Evolutionary conservation across 2,329 filamentous ascomycete genomes (phyloP), one percentile per base, ranked within the genome.

Genomic region (Fusarium stilboides): DNA sequence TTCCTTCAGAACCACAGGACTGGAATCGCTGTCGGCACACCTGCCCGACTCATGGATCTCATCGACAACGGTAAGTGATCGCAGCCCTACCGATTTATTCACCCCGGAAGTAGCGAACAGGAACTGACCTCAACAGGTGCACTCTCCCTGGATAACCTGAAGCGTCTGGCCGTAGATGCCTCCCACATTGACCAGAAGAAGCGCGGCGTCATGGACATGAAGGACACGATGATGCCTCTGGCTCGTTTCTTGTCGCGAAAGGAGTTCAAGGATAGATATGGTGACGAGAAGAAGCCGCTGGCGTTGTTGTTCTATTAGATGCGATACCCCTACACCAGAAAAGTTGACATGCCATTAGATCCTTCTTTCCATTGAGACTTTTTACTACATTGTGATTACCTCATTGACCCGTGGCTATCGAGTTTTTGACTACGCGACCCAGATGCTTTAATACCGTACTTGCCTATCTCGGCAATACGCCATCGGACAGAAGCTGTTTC

Each of bases 141-240:
- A 4, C 81, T 98, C 44, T 92, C 89, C 26, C 80, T 92, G 33
- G 86, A 88, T 34, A 87, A 91, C 62, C 79, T 98, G 55, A 89
- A 94, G 81, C 88, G 93, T 45, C 87, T 99, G 34, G 88, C 98
- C 10, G 87, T 98, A 33, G 96, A 99, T 80, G 94, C 93, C 15
- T 97, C 94, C 9, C 91, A 97, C 77, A 92, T 98, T 70, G 95
- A 99, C 80, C 89, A 92, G 80, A 99, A 99, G 86, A 97, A 97
- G 84, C 87, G 94, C 46, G 94, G 94, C 0, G 89, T 99, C 68
- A 89, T 97, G 79, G 96, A 98, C 76, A 98, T 98, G 93, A 94
- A 92, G 79, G 96, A 99, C 65, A 93, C 93, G 0, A 91, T 94
- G 82, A 85, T 94, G 75, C 93, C 94, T 8, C 85, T 98, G 47